Percentiles rank a stretch among this genome's conserved stretches.
Evolutionary conservation across 2,329 filamentous ascomycete genomes (phyloP).

Genomic region (Alternaria gaisen): DNA sequence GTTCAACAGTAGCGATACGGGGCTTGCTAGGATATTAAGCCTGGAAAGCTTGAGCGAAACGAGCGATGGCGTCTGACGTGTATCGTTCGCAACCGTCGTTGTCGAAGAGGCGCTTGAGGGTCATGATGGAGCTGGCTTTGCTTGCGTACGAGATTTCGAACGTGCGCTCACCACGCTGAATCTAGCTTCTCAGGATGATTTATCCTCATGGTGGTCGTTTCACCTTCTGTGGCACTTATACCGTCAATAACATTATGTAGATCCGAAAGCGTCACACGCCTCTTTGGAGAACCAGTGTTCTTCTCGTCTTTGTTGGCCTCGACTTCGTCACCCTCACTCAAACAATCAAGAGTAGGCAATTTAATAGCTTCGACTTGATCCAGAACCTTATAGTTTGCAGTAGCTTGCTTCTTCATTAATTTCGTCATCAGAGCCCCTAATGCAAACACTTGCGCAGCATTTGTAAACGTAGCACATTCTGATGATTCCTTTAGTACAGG

Average conservation of each 20-base stretch:
- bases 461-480: neutral
- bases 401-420: neutral
- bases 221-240: conserved; percentile 77
- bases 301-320: neutral
- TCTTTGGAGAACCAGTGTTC: neutral
- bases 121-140: conserved; percentile 12
- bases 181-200: conserved; percentile 78
- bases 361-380: conserved; percentile 3
- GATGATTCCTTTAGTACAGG: neutral
- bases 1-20: conserved; percentile 18
- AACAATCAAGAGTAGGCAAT: neutral
- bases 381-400: neutral
- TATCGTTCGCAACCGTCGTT: neutral
- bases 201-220: conserved; percentile 81
- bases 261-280: conserved; percentile 66
- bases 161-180: conserved; percentile 77
- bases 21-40: conserved; percentile 17
- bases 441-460: neutral
- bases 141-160: conserved; percentile 67
- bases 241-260: conserved; percentile 84
- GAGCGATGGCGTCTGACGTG: conserved; percentile 14
- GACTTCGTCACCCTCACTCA: neutral
- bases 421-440: neutral
- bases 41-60: conserved; percentile 18
- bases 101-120: conserved; percentile 18